A percentile compares a stretch with the other conserved stretches of the same genome.
These are phyloP conservation scores for Umbilicus rupestris DNA, from an alignment of 164 flowering plant species.

Conservation along the genomic window DNA sequence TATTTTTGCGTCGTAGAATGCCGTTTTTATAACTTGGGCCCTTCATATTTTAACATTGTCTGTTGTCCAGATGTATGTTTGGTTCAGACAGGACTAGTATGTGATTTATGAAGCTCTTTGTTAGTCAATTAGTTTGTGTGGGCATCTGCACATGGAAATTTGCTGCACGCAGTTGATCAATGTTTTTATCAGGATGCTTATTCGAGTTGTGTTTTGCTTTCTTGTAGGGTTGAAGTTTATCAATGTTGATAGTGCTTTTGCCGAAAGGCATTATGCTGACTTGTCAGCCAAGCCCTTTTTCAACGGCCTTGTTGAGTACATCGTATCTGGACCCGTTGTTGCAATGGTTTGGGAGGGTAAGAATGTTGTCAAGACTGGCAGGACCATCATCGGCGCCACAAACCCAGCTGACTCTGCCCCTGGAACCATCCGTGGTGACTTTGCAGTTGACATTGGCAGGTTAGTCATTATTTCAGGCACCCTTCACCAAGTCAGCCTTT, in stretches of 20 bases:
- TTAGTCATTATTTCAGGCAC: not conserved
- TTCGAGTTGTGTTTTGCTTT: not conserved
- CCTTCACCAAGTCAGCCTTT: not conserved
- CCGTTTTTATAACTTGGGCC: no score
- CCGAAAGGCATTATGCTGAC: conserved; percentile 2
- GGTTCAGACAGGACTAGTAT: no score
- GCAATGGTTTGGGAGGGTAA: conserved; percentile 8
- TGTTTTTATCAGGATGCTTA: not conserved
- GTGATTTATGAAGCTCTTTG: no score
- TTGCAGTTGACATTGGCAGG: conserved; percentile 7
- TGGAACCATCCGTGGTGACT: not conserved
- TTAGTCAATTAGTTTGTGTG: no score
- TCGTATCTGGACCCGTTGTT: conserved; percentile 1
- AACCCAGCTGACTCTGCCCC: conserved; percentile 5
- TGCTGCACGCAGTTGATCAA: no score
- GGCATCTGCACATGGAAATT: no score
- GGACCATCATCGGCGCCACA: conserved; percentile 7
- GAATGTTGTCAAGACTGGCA: conserved; percentile 1
- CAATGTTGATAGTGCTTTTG: conserved; percentile 3
- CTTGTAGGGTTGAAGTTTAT: conserved; percentile 5
- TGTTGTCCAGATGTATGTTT: no score
- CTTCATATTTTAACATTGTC: no score
- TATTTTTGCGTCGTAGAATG: no score
- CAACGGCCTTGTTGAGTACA: conserved; percentile 5
- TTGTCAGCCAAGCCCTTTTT: conserved; percentile 1